Evolutionary conservation across 2,329 filamentous ascomycete species (phyloP).

Genomic region (Penicillium sp.): DNA sequence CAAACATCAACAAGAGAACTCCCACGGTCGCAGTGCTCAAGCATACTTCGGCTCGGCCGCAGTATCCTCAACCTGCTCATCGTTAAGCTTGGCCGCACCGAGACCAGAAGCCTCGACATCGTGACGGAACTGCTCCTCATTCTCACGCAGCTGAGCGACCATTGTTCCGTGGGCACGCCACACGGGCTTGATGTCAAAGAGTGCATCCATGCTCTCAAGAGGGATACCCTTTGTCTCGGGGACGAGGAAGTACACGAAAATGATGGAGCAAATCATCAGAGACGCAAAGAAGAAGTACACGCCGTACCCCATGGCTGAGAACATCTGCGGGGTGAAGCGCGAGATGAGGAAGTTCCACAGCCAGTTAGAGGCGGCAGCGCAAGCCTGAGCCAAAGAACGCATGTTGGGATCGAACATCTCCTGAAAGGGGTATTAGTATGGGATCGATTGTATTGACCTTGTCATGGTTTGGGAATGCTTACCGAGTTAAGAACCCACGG

Average conservation of each 20-base stretch:
- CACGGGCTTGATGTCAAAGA: slow-evolving; percentile 52
- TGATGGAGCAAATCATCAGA: slow-evolving; percentile 58
- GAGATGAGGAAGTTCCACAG: slow-evolving; percentile 43
- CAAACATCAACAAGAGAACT: background rate
- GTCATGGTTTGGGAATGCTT: slow-evolving; percentile 11
- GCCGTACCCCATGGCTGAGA: slow-evolving; percentile 52
- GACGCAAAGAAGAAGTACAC: slow-evolving; percentile 69
- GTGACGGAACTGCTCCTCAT: slow-evolving; percentile 38
- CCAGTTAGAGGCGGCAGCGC: slow-evolving; percentile 51
- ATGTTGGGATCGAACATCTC: slow-evolving; percentile 74
- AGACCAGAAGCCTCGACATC: slow-evolving; percentile 23
- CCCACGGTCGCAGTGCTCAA: slow-evolving; percentile 6
- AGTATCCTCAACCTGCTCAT: slow-evolving; percentile 21
- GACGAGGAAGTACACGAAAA: slow-evolving; percentile 62
- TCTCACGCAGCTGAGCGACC: slow-evolving; percentile 33
- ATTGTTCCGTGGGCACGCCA: slow-evolving; percentile 38
- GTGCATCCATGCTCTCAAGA: slow-evolving; percentile 63
- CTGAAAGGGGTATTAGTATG: slow-evolving; percentile 19
- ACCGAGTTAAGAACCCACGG: slow-evolving; percentile 72
- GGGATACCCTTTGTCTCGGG: slow-evolving; percentile 68
- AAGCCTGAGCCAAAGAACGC: slow-evolving; percentile 70
- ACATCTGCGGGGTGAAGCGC: slow-evolving; percentile 46
- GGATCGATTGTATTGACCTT: background rate
- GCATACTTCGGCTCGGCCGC: slow-evolving; percentile 13
- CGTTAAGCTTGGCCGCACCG: slow-evolving; percentile 13